Base-by-base conservation (phyloP, 2,329 filamentous ascomycete species). In the Purpureocillium lavendulum region DNA sequence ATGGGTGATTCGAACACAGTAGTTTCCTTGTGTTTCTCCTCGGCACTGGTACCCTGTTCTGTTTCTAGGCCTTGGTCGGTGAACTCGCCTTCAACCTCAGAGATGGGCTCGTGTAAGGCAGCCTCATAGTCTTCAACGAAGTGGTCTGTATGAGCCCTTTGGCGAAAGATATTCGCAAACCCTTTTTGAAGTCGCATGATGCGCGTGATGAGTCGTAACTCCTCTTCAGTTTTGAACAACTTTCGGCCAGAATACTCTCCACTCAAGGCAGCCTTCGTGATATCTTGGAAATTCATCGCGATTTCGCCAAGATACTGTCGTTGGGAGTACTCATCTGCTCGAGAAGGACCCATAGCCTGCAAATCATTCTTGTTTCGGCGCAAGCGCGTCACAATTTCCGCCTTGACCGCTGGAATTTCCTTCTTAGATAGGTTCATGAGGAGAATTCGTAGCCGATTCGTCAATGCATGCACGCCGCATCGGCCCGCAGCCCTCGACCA, bases 371-470 rank as follows among this genome's bases (percentile, higher is more conserved):
- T 33, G 7, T 45, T 43, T 0, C 38, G 34, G 4, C 46, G 44
- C 2, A 55, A 48, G 1, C 38, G 40, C 1, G 32, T n/a, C 0
- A 24, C 17, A 7, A 65, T 48, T 1, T 68, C 62, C 0, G 30
- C 30, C 2, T 53, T 52, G 1, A 67, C 58, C 12, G 58, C 54
- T 0, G 62, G 62, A 1, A 67, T 57, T 39, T 65, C 57, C 30
- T 45, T 40, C 15, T 61, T 65, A 7, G 67, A 64, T 0, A 69
- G 55, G 1, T 67, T 58, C 26, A 58, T 53, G 1, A 72, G 53
- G 0, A 73, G 57, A 0, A 54, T 45, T 0, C 53, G 52, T 0
- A 73, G 50, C 0, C 62, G 58, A 0, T 7, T 10, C 16, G 57
- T 60, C 11, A 73, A 51, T 0, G 62, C 55, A 0, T 36, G 43